These are phyloP conservation scores for Boehmeria nivea DNA, from an alignment of 306 rosid species.

Conservation along the genomic window DNA sequence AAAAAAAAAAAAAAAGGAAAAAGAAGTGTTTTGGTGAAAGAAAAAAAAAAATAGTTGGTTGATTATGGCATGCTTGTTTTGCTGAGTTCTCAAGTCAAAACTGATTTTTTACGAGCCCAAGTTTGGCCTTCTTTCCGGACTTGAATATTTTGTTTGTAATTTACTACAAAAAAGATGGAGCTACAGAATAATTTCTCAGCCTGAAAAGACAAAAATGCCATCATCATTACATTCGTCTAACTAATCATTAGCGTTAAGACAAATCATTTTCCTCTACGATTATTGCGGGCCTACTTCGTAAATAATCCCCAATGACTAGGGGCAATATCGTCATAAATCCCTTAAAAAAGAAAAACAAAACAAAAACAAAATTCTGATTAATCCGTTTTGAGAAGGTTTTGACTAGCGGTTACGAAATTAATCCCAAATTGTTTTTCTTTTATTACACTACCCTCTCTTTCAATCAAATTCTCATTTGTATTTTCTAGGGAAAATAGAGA, in stretches of 20 bases:
- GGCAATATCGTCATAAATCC: slow-evolving; percentile 4
- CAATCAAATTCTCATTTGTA: not conserved
- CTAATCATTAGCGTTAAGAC: not conserved
- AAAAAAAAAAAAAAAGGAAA: too few species aligned
- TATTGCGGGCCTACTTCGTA: too few species aligned
- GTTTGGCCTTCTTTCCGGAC: too few species aligned
- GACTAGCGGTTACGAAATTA: not conserved
- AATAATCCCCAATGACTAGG: not conserved
- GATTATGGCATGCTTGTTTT: too few species aligned
- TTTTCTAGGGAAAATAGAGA: not conserved
- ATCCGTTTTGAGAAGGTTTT: not conserved
- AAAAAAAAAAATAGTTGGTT: too few species aligned
- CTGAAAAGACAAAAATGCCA: not conserved
- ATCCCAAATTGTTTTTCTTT: not conserved
- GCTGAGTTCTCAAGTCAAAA: too few species aligned
- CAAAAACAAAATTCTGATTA: too few species aligned
- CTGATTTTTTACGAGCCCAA: too few species aligned
- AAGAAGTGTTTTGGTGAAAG: too few species aligned
- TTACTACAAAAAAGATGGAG: not conserved
- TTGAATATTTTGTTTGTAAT: too few species aligned
- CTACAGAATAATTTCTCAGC: not conserved
- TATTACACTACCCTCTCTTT: too few species aligned
- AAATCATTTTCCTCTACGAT: too few species aligned
- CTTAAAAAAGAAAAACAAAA: not conserved
- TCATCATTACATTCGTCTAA: not conserved